Evolutionary conservation across 768 basidiomycete genomes (phyloP), one percentile per base, ranked within the genome.

Genomic region (Austroboletus festivus): DNA sequence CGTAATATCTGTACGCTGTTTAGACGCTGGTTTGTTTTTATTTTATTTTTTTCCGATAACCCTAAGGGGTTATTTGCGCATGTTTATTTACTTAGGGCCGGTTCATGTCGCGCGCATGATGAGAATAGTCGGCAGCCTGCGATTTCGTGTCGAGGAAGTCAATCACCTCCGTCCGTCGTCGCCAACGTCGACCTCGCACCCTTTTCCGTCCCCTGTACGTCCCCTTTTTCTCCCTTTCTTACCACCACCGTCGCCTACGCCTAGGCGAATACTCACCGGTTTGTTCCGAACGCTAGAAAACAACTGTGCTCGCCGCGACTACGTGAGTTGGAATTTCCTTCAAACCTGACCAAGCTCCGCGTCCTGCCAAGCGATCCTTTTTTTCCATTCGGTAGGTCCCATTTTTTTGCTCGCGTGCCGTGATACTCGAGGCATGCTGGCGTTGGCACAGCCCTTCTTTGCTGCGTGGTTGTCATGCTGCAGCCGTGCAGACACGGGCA

Each of bases 61-160:
- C 16, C 9, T 13, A 3, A 12, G 28, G 19, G 40, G 18, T 3
- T 55, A 2, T 67, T 67, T 67, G 65, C 11, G n/a, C 13, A 33
- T 68, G 52, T 69, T 67, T 67, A 57, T 50, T 16, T 65, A 11
- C 56, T 69, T 67, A 67, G 65, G 65, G 65, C 65, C 60, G 65
- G 65, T 62, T 54, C 42, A 47, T 50, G 60, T 55, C n/a, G n/a
- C 59, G 56, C 48, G 58, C 46, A 47, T 39, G 57, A 52, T 57
- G 52, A 51, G 51, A 56, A 46, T 39, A 28, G 44, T 44, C 42
- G 57, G 49, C 47, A 41, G 42, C 46, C 42, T 57, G 56, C 56
- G 60, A 60, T 62, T 57, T 59, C 57, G 57, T 56, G 58, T 60
- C 31, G 53, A 53, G 54, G 63, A 28, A 53, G 62, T 53, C 52